phyloP scores from a whole-genome alignment of 176 grass and related monocot species.

The Rhynchospora pubera region DNA sequence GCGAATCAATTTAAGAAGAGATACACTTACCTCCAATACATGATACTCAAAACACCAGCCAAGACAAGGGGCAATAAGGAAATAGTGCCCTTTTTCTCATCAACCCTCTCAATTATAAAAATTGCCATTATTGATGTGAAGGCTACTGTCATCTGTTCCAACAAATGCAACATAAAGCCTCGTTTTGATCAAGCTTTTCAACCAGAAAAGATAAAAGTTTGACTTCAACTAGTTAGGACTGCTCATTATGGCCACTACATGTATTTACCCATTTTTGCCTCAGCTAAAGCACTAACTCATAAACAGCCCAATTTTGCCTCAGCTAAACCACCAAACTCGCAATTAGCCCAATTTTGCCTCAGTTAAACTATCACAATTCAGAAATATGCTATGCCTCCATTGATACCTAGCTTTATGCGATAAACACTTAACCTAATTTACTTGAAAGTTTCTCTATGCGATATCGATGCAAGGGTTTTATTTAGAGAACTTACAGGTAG shows the following conservation, averaged over 20 bases:
- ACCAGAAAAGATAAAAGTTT: background rate
- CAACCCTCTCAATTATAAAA: slow-evolving; percentile 92
- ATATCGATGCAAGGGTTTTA: background rate
- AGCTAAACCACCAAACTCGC: background rate
- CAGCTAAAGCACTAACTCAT: background rate
- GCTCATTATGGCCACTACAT: background rate
- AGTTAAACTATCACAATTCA: background rate
- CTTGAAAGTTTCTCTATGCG: background rate
- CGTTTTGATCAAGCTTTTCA: background rate
- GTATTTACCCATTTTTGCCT: background rate
- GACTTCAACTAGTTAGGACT: background rate
- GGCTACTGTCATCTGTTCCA: slow-evolving; percentile 74
- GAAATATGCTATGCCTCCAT: background rate
- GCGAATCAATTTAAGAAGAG: background rate
- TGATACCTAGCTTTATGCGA: background rate
- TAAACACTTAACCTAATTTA: background rate
- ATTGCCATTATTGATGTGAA: slow-evolving; percentile 91
- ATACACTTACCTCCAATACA: slow-evolving; percentile 80
- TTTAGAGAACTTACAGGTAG: slow-evolving; percentile 53
- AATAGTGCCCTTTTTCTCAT: slow-evolving; percentile 54
- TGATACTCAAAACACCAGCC: slow-evolving; percentile 71
- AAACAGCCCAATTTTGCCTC: background rate
- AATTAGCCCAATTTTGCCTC: background rate
- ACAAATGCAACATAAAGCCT: slow-evolving; percentile 12
- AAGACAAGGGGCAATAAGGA: slow-evolving; percentile 72